Evolutionary conservation across 2,329 filamentous ascomycete species (phyloP).

Genomic region (Neoscytalidium dimidiatum): DNA sequence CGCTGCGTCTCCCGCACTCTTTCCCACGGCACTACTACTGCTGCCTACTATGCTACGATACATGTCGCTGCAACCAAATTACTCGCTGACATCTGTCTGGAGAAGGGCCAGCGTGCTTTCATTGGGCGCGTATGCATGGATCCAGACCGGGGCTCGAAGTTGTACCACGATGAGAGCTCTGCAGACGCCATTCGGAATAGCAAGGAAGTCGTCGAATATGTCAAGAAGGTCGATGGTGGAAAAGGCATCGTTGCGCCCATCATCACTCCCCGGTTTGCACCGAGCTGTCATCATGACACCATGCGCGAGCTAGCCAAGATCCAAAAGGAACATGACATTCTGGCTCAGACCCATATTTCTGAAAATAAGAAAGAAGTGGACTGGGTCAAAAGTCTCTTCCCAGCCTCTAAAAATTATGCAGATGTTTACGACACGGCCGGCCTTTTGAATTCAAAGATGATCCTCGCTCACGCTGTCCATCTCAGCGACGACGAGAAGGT

Average conservation of each 20-base stretch:
- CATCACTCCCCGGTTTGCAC: slow-evolving; percentile 69
- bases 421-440: slow-evolving; percentile 75
- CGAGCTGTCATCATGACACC: slow-evolving; percentile 54
- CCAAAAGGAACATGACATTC: slow-evolving; percentile 62
- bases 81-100: slow-evolving; percentile 79
- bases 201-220: slow-evolving; percentile 55
- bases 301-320: slow-evolving; percentile 66
- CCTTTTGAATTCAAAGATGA: slow-evolving; percentile 70
- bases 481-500: slow-evolving; percentile 66
- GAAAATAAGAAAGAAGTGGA: slow-evolving; percentile 76
- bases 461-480: slow-evolving; percentile 85
- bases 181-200: slow-evolving; percentile 59
- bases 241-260: slow-evolving; percentile 72
- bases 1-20: slow-evolving; percentile 79
- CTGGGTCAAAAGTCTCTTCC: slow-evolving; percentile 72
- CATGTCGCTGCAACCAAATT: slow-evolving; percentile 88
- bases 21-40: slow-evolving; percentile 87
- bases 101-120: slow-evolving; percentile 81
- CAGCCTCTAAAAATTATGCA: slow-evolving; percentile 65
- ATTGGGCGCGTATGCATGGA: slow-evolving; percentile 94
- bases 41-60: slow-evolving; percentile 91
- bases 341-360: slow-evolving; percentile 85
- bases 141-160: slow-evolving; percentile 62
- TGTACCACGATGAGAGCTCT: slow-evolving; percentile 75
- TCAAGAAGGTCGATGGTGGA: slow-evolving; percentile 65